Evolutionary conservation across 352 stramenopile species (phyloP).

Genomic region (Globisporangium radiosum): DNA sequence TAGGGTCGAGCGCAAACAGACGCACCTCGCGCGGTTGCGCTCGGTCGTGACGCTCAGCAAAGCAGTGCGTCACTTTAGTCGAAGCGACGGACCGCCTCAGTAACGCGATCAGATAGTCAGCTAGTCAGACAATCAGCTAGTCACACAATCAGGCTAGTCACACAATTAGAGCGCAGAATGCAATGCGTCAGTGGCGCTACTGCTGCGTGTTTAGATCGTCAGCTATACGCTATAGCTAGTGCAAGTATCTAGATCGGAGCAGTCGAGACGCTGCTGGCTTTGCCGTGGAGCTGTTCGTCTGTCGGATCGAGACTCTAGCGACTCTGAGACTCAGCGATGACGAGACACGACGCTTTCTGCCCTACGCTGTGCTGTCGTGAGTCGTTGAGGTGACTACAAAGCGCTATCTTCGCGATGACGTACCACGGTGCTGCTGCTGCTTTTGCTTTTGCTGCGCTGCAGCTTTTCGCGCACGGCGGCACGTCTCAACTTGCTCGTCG

Average conservation of each 20-base stretch:
- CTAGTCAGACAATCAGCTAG: neutral
- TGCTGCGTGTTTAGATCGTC: neutral
- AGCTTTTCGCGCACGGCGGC: conserved; percentile 10
- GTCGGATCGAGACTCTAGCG: too few species aligned
- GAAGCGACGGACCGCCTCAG: neutral
- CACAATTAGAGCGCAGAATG: too few species aligned
- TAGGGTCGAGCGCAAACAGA: conserved; percentile 17
- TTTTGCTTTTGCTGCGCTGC: too few species aligned
- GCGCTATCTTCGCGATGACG: neutral
- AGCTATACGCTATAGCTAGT: too few species aligned
- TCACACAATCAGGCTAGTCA: too few species aligned
- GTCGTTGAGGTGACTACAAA: too few species aligned
- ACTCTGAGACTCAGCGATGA: too few species aligned
- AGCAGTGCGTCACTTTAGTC: conserved; percentile 22
- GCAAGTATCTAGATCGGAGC: neutral
- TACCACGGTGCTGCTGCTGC: too few species aligned
- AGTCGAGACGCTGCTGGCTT: neutral
- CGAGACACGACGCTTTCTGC: too few species aligned
- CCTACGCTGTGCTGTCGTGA: too few species aligned
- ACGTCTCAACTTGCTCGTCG: conserved; percentile 54
- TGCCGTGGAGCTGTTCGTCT: neutral
- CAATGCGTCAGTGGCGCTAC: neutral
- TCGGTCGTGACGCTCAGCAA: conserved; percentile 24
- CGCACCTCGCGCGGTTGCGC: conserved; percentile 19
- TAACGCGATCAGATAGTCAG: neutral